Evolutionary conservation across 1,284 basidiomycete genomes (phyloP).

Genomic region (Leccinum cinnamomeum): DNA sequence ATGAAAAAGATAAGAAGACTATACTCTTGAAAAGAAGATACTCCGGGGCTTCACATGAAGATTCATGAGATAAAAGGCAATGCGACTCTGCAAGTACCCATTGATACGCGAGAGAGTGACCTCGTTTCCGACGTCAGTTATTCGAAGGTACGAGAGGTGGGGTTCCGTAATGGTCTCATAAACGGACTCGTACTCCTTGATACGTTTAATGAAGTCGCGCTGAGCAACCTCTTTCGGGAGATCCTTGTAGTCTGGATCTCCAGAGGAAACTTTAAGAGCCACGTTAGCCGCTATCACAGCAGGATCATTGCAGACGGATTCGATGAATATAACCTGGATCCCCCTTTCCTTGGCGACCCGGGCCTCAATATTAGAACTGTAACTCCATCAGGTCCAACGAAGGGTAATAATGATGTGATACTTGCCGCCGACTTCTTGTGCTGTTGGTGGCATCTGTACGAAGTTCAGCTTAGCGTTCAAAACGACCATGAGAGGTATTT

Average conservation of each 20-base stretch:
- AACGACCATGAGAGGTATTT: conserved; percentile 24
- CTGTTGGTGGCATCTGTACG: conserved; percentile 89
- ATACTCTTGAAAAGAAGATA: conserved; percentile 93
- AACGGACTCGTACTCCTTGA: conserved; percentile 91
- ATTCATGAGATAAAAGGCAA: conserved; percentile 99
- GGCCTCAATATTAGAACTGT: conserved; percentile 76
- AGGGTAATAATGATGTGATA: conserved; percentile 3
- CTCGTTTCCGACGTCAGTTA: conserved; percentile 86
- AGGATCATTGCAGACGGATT: conserved; percentile 94
- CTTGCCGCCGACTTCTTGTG: conserved; percentile 70
- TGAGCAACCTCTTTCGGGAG: conserved; percentile 86
- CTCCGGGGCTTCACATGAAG: conserved; percentile 94
- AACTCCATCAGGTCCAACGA: conserved; percentile 8
- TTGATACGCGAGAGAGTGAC: conserved; percentile 84
- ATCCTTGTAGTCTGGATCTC: conserved; percentile 96
- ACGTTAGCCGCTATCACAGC: conserved; percentile 94
- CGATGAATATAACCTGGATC: conserved; percentile 91
- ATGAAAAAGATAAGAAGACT: conserved; percentile 27
- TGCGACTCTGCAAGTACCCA: conserved; percentile 94
- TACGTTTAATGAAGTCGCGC: conserved; percentile 88
- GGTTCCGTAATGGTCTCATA: conserved; percentile 94
- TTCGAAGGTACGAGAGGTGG: conserved; percentile 82
- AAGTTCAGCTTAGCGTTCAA: conserved; percentile 16
- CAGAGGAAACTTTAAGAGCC: conserved; percentile 92
- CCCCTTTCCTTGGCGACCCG: conserved; percentile 89